Conservation (phyloP, 257 asterid species). For the Cordia subcordata region DNA sequence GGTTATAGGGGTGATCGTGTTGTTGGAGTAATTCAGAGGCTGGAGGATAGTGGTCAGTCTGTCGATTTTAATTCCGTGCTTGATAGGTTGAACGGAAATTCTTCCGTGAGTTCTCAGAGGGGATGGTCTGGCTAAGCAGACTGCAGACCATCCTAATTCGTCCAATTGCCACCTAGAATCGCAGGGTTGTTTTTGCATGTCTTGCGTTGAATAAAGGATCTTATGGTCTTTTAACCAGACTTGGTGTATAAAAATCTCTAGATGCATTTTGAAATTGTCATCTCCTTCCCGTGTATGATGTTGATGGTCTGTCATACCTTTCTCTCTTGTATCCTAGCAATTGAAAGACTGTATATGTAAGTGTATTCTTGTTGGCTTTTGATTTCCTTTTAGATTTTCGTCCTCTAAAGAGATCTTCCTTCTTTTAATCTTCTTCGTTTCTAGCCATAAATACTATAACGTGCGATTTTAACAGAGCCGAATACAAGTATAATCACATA, state of each 20-base stretch:
- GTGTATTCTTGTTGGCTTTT: not conserved
- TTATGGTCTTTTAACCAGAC: not conserved
- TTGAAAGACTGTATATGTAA: not conserved
- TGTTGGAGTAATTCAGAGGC: conserved; percentile 62
- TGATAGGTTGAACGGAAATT: conserved; percentile 73
- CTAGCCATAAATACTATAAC: too few species aligned
- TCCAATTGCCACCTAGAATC: not conserved
- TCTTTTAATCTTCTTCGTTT: too few species aligned
- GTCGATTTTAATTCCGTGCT: conserved; percentile 80
- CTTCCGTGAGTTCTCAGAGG: conserved; percentile 85
- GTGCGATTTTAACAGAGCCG: too few species aligned
- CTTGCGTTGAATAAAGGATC: not conserved
- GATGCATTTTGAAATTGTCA: not conserved
- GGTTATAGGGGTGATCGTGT: conserved; percentile 84
- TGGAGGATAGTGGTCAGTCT: conserved; percentile 83
- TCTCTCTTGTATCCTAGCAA: too few species aligned
- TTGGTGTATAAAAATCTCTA: not conserved
- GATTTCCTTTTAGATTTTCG: too few species aligned
- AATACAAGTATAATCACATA: too few species aligned
- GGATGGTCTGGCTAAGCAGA: conserved; percentile 54
- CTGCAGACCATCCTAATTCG: not conserved
- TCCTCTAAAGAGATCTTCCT: too few species aligned
- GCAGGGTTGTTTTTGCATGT: not conserved
- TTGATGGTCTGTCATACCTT: too few species aligned
- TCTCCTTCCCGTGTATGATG: too few species aligned